phyloP scores from a whole-genome alignment of 768 basidiomycete genomes.

The Astraeus odoratus region DNA sequence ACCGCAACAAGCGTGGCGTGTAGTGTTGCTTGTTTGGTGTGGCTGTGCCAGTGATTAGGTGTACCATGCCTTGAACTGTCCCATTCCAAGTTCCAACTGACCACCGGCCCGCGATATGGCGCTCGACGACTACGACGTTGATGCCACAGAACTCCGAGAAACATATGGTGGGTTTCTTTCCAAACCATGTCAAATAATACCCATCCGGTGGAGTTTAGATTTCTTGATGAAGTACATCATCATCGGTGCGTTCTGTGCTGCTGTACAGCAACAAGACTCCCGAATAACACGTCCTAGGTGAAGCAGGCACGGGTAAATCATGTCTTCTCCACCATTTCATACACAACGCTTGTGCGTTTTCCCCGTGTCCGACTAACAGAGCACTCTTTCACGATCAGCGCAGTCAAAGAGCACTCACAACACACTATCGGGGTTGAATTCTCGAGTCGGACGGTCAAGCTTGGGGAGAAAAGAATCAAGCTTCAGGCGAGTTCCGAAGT shows the following conservation, averaged over 20 bases:
- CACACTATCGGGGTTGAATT: slow-evolving; percentile 99
- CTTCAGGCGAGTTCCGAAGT: slow-evolving; percentile 60
- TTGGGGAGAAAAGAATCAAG: slow-evolving; percentile 93
- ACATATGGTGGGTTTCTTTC: slow-evolving; percentile 66
- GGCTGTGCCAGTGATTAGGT: background rate
- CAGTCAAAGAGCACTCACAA: slow-evolving; percentile 94
- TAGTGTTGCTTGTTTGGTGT: too few relatives aligned
- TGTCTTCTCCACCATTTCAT: slow-evolving; percentile 96
- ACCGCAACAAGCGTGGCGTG: too few relatives aligned
- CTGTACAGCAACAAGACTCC: too few relatives aligned
- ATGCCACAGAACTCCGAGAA: slow-evolving; percentile 89
- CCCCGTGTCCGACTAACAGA: slow-evolving; percentile 5
- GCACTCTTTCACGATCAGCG: slow-evolving; percentile 6
- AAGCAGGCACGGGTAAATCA: slow-evolving; percentile 96
- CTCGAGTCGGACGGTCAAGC: slow-evolving; percentile 85
- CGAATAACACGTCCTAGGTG: slow-evolving; percentile 67
- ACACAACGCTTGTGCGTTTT: slow-evolving; percentile 77
- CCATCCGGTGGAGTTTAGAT: slow-evolving; percentile 46
- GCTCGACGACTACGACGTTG: slow-evolving; percentile 61
- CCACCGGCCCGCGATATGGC: slow-evolving; percentile 39
- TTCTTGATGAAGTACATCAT: slow-evolving; percentile 99
- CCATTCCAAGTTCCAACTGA: background rate
- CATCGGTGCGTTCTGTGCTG: slow-evolving; percentile 65
- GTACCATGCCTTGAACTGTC: background rate
- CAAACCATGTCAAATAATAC: background rate